These are phyloP conservation scores for Thalia dealbata DNA, from an alignment of 176 grass and related monocot species.

Conservation along the genomic window DNA sequence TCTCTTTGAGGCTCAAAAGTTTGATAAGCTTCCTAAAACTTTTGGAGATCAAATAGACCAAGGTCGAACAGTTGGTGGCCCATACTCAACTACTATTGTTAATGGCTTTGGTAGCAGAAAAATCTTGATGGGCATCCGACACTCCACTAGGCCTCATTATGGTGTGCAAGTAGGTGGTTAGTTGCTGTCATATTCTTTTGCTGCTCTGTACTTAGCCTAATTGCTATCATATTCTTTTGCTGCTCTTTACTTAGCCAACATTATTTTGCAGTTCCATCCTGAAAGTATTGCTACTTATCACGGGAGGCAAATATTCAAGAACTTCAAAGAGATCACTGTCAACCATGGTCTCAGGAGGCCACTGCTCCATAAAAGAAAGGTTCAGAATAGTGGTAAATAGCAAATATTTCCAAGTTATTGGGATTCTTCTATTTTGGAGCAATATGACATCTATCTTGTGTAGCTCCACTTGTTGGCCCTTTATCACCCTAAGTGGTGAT, in stretches of 20 bases:
- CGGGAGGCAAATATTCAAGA: constrained; percentile 85
- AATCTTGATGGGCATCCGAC: constrained; percentile 71
- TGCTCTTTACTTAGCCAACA: constrained; percentile 1
- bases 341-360: constrained; percentile 39
- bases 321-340: constrained; percentile 74
- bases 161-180: constrained; percentile 68
- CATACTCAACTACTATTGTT: constrained; percentile 17
- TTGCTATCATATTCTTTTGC: constrained; percentile 1
- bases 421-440: background rate
- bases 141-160: constrained; percentile 71
- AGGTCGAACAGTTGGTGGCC: background rate
- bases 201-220: background rate
- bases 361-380: constrained; percentile 65
- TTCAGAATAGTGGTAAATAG: constrained; percentile 93
- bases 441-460: background rate
- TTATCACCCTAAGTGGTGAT: background rate
- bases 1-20: constrained; percentile 42
- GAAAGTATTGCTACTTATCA: constrained; percentile 84
- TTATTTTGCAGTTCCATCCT: constrained; percentile 75
- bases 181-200: background rate
- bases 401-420: constrained; percentile 32
- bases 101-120: constrained; percentile 19
- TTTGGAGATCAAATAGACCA: constrained; percentile 18
- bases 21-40: constrained; percentile 14
- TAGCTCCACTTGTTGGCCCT: background rate